A percentile compares a stretch with the other conserved stretches of the same genome.
These are phyloP conservation scores for Mrakia frigida DNA, from an alignment of 768 basidiomycete species.

Conservation along the genomic window DNA sequence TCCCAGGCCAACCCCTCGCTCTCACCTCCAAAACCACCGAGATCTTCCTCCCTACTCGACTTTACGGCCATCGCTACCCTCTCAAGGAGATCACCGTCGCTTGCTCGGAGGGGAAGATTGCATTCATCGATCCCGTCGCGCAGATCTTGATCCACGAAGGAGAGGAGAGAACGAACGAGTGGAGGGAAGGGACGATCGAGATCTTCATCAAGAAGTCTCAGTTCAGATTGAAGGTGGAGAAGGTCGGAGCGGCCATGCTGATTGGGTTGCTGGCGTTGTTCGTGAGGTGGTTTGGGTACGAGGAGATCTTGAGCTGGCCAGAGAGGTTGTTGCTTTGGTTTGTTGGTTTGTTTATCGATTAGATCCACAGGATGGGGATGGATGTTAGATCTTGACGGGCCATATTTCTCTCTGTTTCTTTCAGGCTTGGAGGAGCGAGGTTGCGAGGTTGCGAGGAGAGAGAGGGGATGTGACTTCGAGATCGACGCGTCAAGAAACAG, in stretches of 20 bases:
- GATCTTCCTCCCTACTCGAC: slow-evolving; percentile 64
- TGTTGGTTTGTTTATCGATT: too few relatives aligned
- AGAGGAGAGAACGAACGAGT: background rate
- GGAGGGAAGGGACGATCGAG: background rate
- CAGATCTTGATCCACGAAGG: slow-evolving; percentile 7
- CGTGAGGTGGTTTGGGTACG: background rate
- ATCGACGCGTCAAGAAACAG: too few relatives aligned
- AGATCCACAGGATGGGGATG: too few relatives aligned
- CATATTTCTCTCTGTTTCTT: too few relatives aligned
- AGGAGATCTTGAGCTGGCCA: too few relatives aligned
- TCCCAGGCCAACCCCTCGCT: slow-evolving; percentile 45
- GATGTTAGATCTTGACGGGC: too few relatives aligned
- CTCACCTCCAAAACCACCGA: slow-evolving; percentile 60
- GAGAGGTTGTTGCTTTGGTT: too few relatives aligned
- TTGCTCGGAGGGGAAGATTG: slow-evolving; percentile 21
- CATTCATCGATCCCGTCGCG: background rate
- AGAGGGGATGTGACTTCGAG: too few relatives aligned
- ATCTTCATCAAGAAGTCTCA: background rate
- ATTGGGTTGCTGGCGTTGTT: background rate
- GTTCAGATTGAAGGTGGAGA: background rate
- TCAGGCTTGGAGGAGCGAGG: too few relatives aligned
- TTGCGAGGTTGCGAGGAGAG: too few relatives aligned
- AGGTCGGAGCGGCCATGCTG: background rate
- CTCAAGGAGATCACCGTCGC: slow-evolving; percentile 12
- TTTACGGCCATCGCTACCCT: slow-evolving; percentile 45